Evolutionary conservation across 2,329 filamentous ascomycete genomes (phyloP), one percentile per base, ranked within the genome.

Genomic region (Laburnicola sp.): DNA sequence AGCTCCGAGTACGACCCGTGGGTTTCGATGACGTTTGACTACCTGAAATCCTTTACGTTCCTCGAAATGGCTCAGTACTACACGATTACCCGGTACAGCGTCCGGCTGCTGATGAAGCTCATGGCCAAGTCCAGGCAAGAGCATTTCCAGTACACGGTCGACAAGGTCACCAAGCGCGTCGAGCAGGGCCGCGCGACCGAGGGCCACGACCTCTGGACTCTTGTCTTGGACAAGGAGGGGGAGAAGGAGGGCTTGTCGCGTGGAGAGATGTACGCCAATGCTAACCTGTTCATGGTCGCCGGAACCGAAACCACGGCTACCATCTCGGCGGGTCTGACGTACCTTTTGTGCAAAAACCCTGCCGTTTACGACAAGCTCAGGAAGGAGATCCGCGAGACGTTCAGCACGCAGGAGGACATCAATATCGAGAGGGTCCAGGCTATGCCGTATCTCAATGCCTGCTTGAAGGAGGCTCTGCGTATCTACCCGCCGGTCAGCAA

Each of bases 301-400:
- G 77, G 76, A 1, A 74, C 72, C 21, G 76, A 80, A 48, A 78
- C 77, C 0, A 75, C 75, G 0, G 76, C 76, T 0, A 76, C 71
- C 0, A 44, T 74, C 6, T 59, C 78, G 1, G 69, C 66, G 6
- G 76, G 74, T 3, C 42, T 72, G 6, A 74, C 70, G 0, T 78
- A 62, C 47, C 47, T 66, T 10, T 60, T 76, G 0, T 53, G 75
- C 5, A 62, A 53, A 23, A 66, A 73, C 21, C 56, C 66, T 0
- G 54, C 53, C 1, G 56, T 48, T 6, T 57, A 72, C 59, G 42
- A 57, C 10, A 64, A 64, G 23, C 45, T 74, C 0, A 53, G 50
- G n/a, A 40, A 59, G 0, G 72, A 72, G 51, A 58, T 72, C 27
- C 62, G 71, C 9, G 36, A 40, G 8, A 43, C 63, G 2, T 72